Evolutionary conservation across 305 asterid species (phyloP).

Genomic region (Lippia alba): DNA sequence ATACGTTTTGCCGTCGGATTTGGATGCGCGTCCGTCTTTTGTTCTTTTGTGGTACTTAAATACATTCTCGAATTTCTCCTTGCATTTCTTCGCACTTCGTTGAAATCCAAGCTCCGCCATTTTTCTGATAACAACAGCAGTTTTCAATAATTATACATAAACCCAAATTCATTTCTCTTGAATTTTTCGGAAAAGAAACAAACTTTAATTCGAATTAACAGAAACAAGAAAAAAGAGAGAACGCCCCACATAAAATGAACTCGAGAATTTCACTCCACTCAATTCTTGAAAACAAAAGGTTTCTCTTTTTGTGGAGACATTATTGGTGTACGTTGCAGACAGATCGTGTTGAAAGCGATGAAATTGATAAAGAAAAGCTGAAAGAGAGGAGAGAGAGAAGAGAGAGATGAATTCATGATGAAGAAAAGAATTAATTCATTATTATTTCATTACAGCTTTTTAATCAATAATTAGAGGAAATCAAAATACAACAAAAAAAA

Average conservation of each 20-base stretch:
- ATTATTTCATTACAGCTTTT: conserved; percentile 2
- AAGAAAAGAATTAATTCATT: conserved; percentile 16
- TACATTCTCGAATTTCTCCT: conserved; percentile 93
- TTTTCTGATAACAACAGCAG: conserved; percentile 57
- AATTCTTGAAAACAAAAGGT: not conserved
- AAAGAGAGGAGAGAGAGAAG: not conserved
- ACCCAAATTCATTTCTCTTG: too few relatives aligned
- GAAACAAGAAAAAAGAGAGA: too few relatives aligned
- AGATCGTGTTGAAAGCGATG: conserved; percentile 12
- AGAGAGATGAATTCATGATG: conserved; percentile 21
- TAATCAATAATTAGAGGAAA: conserved; percentile 56
- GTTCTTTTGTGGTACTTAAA: conserved; percentile 92
- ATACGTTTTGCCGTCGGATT: conserved; percentile 80
- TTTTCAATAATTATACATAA: too few relatives aligned
- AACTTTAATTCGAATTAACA: too few relatives aligned
- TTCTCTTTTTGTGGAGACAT: conserved; percentile 26
- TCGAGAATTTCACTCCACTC: conserved; percentile 28
- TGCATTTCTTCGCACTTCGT: conserved; percentile 85
- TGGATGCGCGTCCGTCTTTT: conserved; percentile 81
- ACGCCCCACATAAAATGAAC: conserved; percentile 45
- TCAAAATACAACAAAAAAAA: conserved; percentile 40
- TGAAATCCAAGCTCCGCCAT: conserved; percentile 89
- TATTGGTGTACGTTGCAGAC: conserved; percentile 5
- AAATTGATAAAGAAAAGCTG: not conserved
- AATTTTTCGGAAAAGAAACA: too few relatives aligned